Conservation (phyloP, 768 basidiomycete genomes). For the Coprinellus aureogranulatus region DNA sequence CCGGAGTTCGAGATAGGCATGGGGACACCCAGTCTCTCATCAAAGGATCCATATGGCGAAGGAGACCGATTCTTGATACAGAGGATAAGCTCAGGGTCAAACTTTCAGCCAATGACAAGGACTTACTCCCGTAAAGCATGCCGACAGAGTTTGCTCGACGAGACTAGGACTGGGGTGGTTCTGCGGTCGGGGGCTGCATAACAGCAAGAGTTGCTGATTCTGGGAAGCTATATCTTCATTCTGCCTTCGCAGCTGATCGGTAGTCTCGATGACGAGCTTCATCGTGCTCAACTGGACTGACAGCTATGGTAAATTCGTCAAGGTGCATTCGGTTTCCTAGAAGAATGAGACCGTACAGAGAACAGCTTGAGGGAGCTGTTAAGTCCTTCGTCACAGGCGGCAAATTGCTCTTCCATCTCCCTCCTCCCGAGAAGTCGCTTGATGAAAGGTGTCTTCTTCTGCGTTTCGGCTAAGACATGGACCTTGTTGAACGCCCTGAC, state of each 20-base stretch:
- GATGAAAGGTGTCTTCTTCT: constrained; percentile 8
- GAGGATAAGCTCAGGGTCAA: too few relatives aligned
- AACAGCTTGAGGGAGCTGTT: constrained; percentile 5
- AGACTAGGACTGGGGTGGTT: neutral
- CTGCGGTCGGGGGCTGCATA: neutral
- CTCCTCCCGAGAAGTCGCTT: constrained; percentile 5
- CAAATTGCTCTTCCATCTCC: constrained; percentile 6
- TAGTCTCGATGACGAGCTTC: constrained; percentile 9
- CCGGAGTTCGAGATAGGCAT: neutral
- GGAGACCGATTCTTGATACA: neutral
- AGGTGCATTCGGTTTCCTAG: neutral
- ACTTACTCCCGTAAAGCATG: neutral
- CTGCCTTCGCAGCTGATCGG: constrained; percentile 5
- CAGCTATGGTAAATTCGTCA: neutral
- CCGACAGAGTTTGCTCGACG: neutral
- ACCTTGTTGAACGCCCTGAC: constrained; percentile 7
- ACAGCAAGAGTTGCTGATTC: constrained; percentile 1
- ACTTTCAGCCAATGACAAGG: too few relatives aligned
- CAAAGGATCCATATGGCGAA: neutral
- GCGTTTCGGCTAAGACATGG: constrained; percentile 2
- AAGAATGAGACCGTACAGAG: neutral
- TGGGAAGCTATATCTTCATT: constrained; percentile 8
- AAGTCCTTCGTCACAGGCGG: constrained; percentile 6
- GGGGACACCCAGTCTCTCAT: neutral
- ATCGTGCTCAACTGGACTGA: constrained; percentile 8